A percentile compares a stretch with the other conserved stretches of the same genome.
These are phyloP conservation scores for Cavenderia fasciculata DNA, from an alignment of 78 protist genomes.

Conservation along the genomic window DNA sequence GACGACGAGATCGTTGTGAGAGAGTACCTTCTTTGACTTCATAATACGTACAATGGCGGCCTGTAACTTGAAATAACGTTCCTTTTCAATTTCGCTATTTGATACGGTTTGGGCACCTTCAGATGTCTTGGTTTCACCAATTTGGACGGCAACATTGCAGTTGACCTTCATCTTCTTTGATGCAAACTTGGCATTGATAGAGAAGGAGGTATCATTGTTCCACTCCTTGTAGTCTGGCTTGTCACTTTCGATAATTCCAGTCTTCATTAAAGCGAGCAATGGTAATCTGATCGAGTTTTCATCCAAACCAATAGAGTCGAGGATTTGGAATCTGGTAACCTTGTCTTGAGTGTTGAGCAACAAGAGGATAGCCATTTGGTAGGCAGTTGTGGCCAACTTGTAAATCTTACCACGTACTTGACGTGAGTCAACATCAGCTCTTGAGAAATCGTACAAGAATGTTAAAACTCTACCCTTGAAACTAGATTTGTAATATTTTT, in stretches of 20 bases:
- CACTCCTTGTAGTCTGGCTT: slow-evolving; percentile 41
- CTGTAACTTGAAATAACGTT: slow-evolving; percentile 84
- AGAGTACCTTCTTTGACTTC: slow-evolving; percentile 83
- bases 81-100: slow-evolving; percentile 73
- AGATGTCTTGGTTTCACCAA: slow-evolving; percentile 58
- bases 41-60: slow-evolving; percentile 90
- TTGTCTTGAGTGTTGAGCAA: slow-evolving; percentile 78
- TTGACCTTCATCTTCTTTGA: slow-evolving; percentile 79
- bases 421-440: slow-evolving; percentile 88
- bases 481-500: slow-evolving; percentile 77
- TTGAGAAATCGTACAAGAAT: slow-evolving; percentile 87
- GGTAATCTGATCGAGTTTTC: slow-evolving; percentile 64
- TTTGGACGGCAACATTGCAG: slow-evolving; percentile 66
- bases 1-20: slow-evolving; percentile 82
- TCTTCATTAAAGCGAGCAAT: slow-evolving; percentile 46
- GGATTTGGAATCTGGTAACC: slow-evolving; percentile 56
- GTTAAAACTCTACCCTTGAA: slow-evolving; percentile 90
- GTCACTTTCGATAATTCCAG: slow-evolving; percentile 33
- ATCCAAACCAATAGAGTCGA: slow-evolving; percentile 76
- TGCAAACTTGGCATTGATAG: slow-evolving; percentile 57
- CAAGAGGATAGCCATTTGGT: slow-evolving; percentile 90
- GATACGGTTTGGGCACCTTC: slow-evolving; percentile 73
- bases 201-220: slow-evolving; percentile 72
- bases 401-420: slow-evolving; percentile 69
- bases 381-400: slow-evolving; percentile 76